Percentiles rank a stretch among this genome's conserved stretches.
Evolutionary conservation across 1,284 basidiomycete species (phyloP).

Genomic region (Ustilago crameri): DNA sequence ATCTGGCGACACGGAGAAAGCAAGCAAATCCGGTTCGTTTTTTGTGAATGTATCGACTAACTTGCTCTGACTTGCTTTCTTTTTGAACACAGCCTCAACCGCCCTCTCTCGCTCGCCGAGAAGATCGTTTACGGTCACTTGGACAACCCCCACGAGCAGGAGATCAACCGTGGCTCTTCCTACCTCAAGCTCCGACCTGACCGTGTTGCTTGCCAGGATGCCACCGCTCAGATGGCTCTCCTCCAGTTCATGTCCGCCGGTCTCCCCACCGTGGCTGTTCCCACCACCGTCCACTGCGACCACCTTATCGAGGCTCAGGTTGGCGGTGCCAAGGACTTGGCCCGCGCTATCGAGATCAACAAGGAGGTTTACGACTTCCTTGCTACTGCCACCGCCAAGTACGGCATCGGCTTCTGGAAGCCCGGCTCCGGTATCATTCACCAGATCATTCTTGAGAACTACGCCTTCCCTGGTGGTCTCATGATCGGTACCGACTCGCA

Average conservation of each 20-base stretch:
- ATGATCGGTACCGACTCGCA: slow-evolving; percentile 99
- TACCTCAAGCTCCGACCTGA: slow-evolving; percentile 68
- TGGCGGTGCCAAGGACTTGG: slow-evolving; percentile 92
- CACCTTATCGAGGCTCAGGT: slow-evolving; percentile 98
- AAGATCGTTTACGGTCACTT: slow-evolving; percentile 69
- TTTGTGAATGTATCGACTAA: slow-evolving; percentile 10
- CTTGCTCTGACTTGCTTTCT: neutral
- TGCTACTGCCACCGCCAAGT: slow-evolving; percentile 96
- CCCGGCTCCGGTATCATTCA: slow-evolving; percentile 89
- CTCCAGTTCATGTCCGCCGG: slow-evolving; percentile 99
- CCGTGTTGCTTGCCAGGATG: slow-evolving; percentile 99
- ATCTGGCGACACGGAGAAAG: too few species aligned
- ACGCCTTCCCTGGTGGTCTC: slow-evolving; percentile 96
- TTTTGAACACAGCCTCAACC: slow-evolving; percentile 62
- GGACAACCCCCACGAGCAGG: slow-evolving; percentile 67
- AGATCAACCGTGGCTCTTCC: slow-evolving; percentile 64
- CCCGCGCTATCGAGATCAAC: slow-evolving; percentile 91
- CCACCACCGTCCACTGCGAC: slow-evolving; percentile 92
- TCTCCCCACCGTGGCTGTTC: slow-evolving; percentile 85
- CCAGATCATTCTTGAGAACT: slow-evolving; percentile 88
- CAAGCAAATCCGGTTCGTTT: too few species aligned
- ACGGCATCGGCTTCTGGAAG: slow-evolving; percentile 99
- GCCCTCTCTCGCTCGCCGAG: slow-evolving; percentile 65
- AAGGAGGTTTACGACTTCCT: slow-evolving; percentile 99
- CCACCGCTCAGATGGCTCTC: slow-evolving; percentile 99